Evolutionary conservation across 2,329 filamentous ascomycete genomes (phyloP).

Genomic region (Mycosphaerella arachidis): DNA sequence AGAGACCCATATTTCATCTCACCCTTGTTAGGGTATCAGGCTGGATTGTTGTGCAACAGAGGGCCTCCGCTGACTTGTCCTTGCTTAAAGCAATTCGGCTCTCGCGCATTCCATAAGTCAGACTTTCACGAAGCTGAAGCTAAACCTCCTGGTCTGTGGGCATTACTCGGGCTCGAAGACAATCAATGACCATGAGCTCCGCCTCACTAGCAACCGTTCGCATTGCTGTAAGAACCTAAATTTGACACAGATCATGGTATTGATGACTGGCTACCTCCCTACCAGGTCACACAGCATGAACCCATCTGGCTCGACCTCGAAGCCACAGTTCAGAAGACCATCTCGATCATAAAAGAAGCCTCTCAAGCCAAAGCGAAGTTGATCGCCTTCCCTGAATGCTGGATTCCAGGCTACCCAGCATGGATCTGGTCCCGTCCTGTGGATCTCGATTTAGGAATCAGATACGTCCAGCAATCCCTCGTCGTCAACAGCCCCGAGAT

Average conservation of each 20-base stretch:
- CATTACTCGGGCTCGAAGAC: neutral
- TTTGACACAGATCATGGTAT: neutral
- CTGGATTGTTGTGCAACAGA: neutral
- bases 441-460: conserved; percentile 36
- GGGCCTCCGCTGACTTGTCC: neutral
- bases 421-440: conserved; percentile 45
- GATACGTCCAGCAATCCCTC: conserved; percentile 46
- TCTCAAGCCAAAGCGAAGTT: conserved; percentile 51
- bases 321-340: conserved; percentile 53
- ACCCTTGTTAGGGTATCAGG: neutral
- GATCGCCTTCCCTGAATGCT: conserved; percentile 47
- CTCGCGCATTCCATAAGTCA: neutral
- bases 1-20: neutral
- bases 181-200: conserved; percentile 10
- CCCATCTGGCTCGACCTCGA: conserved; percentile 58
- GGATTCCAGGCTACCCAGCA: conserved; percentile 42
- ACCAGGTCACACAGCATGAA: conserved; percentile 54
- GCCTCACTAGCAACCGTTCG: conserved; percentile 15
- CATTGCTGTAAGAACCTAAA: conserved; percentile 14
- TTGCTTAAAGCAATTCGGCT: neutral
- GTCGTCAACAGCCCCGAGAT: conserved; percentile 41
- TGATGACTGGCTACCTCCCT: conserved; percentile 26
- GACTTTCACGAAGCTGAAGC: neutral
- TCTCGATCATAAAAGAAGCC: conserved; percentile 53
- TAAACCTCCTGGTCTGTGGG: neutral